Evolutionary conservation across 2,329 filamentous ascomycete species (phyloP), one percentile per base, ranked within the genome.

Genomic region (Leptographium wingfieldii): DNA sequence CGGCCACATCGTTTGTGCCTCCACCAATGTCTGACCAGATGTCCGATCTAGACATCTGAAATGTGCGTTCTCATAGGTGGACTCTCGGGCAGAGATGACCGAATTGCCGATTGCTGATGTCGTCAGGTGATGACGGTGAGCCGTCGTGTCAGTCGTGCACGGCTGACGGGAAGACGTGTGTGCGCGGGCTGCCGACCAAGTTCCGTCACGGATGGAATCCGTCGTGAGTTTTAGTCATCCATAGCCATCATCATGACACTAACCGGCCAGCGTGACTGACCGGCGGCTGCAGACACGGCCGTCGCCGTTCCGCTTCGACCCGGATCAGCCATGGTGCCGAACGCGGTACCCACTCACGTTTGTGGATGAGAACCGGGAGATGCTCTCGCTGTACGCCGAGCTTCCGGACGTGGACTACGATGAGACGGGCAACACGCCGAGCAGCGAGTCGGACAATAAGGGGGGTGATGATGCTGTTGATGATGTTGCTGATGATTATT

Each of bases 181-280:
- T 58, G 6, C 57, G 57, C 19, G 16, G 38, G 22, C 38, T 22
- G 5, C 12, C 57, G 7, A 52, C 49, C 12, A 53, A 46, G 35
- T 58, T 58, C 19, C 57, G 57, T 4, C 57, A 58, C 19, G 57
- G 57, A 2, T 54, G 48, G 57, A 58, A 58, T 46, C 57, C 57
- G 3, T 53, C 57, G 57, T 58, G 22, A 31, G 57, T 54, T 7
- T 56, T 4, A 3, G 25, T 40, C 48, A 16, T 27, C 48, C 22
- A 9, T 7, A 11, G 33, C 33, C 33, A 35, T 35, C 6, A 31
- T 31, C 22, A 22, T 22, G 22, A 31, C 5, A 35, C 33, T 35
- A 35, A 35, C 33, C 9, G 33, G 38, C 38, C 29, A 53, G 51
- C 2, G 19, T 53, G 27, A 53, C 16, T 5, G 29, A n/a, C 7